Percentiles rank a stretch among this genome's conserved stretches.
These are phyloP conservation scores for Oryza meyeriana DNA, from an alignment of 176 grass and related monocot genomes.

Conservation along the genomic window DNA sequence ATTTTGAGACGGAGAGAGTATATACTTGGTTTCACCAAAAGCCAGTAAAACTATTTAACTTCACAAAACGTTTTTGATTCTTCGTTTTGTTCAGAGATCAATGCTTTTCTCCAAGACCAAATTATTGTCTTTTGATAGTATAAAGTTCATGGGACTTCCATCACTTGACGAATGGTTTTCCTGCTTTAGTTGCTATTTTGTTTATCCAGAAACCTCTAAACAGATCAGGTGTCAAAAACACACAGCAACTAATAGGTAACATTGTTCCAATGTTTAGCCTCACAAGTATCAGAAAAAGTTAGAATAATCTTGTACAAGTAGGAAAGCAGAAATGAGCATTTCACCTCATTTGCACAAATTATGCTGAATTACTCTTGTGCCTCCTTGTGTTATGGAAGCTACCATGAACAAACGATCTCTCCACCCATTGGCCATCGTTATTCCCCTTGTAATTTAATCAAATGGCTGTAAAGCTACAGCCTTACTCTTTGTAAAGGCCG, in stretches of 20 bases:
- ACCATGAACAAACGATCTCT: neutral
- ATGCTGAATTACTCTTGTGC: neutral
- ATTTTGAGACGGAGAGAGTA: too few species aligned
- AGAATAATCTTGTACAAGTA: neutral
- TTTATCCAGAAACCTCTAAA: slow-evolving; percentile 23
- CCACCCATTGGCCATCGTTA: neutral
- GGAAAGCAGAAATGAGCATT: slow-evolving; percentile 11
- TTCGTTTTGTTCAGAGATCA: slow-evolving; percentile 25
- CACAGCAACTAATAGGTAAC: slow-evolving; percentile 1
- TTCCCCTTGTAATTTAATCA: neutral
- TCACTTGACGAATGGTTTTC: neutral
- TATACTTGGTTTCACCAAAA: neutral
- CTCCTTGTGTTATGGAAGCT: neutral
- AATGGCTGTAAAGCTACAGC: neutral
- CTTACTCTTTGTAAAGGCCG: neutral
- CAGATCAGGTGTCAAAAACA: neutral
- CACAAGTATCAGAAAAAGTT: neutral
- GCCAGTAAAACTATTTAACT: neutral
- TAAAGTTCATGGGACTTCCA: neutral
- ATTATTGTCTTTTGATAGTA: neutral
- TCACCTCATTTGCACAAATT: slow-evolving; percentile 22
- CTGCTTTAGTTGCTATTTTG: neutral
- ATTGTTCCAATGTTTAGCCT: slow-evolving; percentile 2
- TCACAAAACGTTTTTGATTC: neutral
- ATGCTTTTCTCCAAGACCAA: slow-evolving; percentile 6